Base-by-base conservation (phyloP, 2,329 filamentous ascomycete genomes). In the Exophiala sp. region DNA sequence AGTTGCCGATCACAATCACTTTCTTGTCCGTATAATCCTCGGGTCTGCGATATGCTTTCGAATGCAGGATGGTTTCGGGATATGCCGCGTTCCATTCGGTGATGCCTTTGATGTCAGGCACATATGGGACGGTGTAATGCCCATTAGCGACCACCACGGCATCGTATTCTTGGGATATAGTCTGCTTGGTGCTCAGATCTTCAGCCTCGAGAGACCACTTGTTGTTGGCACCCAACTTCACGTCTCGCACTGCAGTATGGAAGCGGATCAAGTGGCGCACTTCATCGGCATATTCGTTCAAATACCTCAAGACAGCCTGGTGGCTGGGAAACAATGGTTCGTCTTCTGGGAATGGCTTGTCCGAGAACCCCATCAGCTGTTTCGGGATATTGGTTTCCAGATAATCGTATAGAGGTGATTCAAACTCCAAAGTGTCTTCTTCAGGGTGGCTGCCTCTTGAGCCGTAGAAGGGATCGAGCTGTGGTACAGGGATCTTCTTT, bases 331-430 rank as follows among this genome's bases (percentile, higher is more conserved):
- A 95, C 1, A 95, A 73, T 63, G 83, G 81, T 5, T 77, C 74
- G 10, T 81, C 75, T 1, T 73, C 62, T 0, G 79, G 75, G 62
- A 93, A 93, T 0, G 76, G 65, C 5, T 79, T 71, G 58, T 91
- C 85, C 3, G 83, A 83, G 65, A 83, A 96, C 2, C 76, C 72
- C 91, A 97, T 97, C 45, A 96, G 65, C 0, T 75, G 73, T 52
- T 85, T 80, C 0, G 89, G 86, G 41, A 96, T 89, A 65, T 97
- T 97, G 18, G 90, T 89, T 62, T 95, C 84, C 13, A 96, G 72
- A 19, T 77, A 71, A 41, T 88, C 81, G 66, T 96, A 96, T 68
- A 95, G 80, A 2, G 90, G 86, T 14, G 86, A 88, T n/a, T 87
- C 74, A 62, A 91, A 95, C 2, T 81, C 66, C 4, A 84, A 78